Percentiles rank a stretch among this genome's conserved stretches.
Conservation (phyloP, 345 rosid genomes). For the Toxicodendron radicans region DNA sequence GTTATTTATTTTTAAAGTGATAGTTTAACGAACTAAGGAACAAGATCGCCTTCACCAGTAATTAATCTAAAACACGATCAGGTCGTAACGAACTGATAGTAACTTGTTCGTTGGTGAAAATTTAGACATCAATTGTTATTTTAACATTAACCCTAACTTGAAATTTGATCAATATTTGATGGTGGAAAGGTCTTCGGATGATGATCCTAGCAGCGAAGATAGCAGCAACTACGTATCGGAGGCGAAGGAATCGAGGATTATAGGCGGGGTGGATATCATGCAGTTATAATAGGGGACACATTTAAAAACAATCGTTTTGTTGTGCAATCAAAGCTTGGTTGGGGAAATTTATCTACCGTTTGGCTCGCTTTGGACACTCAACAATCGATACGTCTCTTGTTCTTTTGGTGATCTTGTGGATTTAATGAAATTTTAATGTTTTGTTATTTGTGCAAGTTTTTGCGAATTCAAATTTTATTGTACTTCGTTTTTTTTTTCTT, state of each 20-base stretch:
- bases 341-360: slow-evolving; percentile 87
- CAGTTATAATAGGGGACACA: slow-evolving; percentile 63
- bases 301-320: slow-evolving; percentile 64
- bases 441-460: not conserved
- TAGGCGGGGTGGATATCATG: slow-evolving; percentile 73
- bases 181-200: slow-evolving; percentile 43
- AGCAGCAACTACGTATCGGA: slow-evolving; percentile 63
- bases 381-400: slow-evolving; percentile 34
- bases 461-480: not conserved
- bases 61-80: too few species aligned
- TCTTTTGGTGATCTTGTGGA: not conserved
- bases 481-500: not conserved
- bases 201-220: slow-evolving; percentile 40
- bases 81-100: too few species aligned
- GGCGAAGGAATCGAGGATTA: slow-evolving; percentile 77
- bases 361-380: slow-evolving; percentile 80
- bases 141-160: not conserved
- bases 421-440: not conserved
- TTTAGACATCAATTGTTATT: too few species aligned
- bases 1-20: too few species aligned
- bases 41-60: too few species aligned
- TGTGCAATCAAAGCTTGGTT: slow-evolving; percentile 70
- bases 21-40: too few species aligned
- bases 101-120: too few species aligned
- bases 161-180: slow-evolving; percentile 13